A percentile compares a stretch with the other conserved stretches of the same genome.
phyloP scores from a whole-genome alignment of 2,329 filamentous ascomycete genomes.

The Chalara sp. region DNA sequence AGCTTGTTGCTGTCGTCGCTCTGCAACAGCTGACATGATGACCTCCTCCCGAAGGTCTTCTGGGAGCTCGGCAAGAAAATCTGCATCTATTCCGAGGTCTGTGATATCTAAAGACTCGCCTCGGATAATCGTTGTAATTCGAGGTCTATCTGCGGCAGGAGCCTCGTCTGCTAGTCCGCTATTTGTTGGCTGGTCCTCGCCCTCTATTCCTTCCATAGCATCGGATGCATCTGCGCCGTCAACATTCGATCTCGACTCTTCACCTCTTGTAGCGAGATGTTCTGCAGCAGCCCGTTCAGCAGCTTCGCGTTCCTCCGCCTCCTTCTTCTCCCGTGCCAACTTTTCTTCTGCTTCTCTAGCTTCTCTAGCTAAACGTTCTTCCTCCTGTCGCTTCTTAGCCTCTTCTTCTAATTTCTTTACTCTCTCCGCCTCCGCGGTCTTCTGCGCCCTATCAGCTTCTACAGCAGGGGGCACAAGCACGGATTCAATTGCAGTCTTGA shows the following conservation, averaged over 20 bases:
- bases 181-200: conserved; percentile 30
- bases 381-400: conserved; percentile 54
- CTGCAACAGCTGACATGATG: conserved; percentile 81
- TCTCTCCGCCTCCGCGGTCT: conserved; percentile 51
- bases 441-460: conserved; percentile 67
- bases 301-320: conserved; percentile 62
- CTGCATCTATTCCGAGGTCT: conserved; percentile 85
- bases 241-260: conserved; percentile 35
- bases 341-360: conserved; percentile 67
- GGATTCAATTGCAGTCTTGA: conserved; percentile 64
- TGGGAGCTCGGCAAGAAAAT: conserved; percentile 93
- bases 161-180: conserved; percentile 31
- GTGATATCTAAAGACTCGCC: conserved; percentile 91
- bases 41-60: conserved; percentile 96
- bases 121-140: conserved; percentile 76
- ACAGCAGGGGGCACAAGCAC: conserved; percentile 78
- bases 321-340: conserved; percentile 58
- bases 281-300: conserved; percentile 43
- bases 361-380: conserved; percentile 59
- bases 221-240: conserved; percentile 22
- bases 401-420: conserved; percentile 52
- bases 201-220: conserved; percentile 72
- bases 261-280: conserved; percentile 32
- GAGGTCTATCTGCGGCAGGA: conserved; percentile 44
- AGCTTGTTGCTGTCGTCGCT: conserved; percentile 71